Base-by-base conservation (phyloP, 116 monocot genomes). In the Iris pallida region DNA sequence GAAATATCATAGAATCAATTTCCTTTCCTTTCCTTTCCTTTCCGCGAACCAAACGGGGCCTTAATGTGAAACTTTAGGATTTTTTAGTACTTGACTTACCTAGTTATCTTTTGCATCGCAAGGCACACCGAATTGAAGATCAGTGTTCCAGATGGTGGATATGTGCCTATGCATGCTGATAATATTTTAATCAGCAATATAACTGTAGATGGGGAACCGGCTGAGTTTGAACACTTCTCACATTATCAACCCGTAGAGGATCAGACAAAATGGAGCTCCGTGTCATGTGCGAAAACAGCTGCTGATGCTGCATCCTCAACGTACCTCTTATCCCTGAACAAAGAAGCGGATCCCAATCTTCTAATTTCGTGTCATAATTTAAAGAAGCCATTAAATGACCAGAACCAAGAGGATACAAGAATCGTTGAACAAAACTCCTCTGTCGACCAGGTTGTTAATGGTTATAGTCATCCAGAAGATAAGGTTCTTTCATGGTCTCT, bases 41-140 rank as follows among this genome's bases (percentile, higher is more conserved):
- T n/a, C n/a, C n/a, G n/a, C n/a, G n/a, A n/a, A n/a, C n/a, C n/a
- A n/a, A n/a, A n/a, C n/a, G n/a, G n/a, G n/a, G n/a, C n/a, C n/a
- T n/a, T 30, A 30, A 30, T 30, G 30, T 30, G 30, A 30, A 30
- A 30, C 30, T 30, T 30, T 30, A 30, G 30, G 30, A 30, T 12
- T 45, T 44, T 62, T 18, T 62, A n/a, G 44, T 15, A 62, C 18
- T 56, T 56, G 56, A 19, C 56, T 17, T 56, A 18, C 56, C 44
- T 15, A 44, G 42, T 45, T 61, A 45, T n/a, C 15, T 45, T 43
- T 4, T 61, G 62, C 47, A 18, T 73, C 41, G 14, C 13, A 58
- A 97, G 97, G 81, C 82, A 88, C 70, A 90, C 97, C 30, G 93
- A 92, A 55, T 59, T 97, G 71, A 85, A 92, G 71, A 59, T 88